Evolutionary conservation across 805 yeast genomes (phyloP).

Genomic region (Lachancea mirantina): DNA sequence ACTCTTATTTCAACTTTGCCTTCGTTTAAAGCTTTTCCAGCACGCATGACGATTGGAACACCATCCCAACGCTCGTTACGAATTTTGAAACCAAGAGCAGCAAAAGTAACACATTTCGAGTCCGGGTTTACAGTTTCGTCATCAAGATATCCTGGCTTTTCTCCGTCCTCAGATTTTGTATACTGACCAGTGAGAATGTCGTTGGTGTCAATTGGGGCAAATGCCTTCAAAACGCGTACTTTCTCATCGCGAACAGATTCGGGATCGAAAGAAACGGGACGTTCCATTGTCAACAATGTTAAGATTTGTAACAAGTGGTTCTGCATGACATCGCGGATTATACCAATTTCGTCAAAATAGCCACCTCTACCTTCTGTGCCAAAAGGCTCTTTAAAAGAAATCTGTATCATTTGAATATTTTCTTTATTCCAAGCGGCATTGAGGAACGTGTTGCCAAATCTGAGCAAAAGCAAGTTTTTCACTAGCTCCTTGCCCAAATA

Average conservation of each 20-base stretch:
- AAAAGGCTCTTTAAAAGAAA: slow-evolving; percentile 94
- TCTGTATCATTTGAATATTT: slow-evolving; percentile 72
- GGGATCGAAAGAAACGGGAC: slow-evolving; percentile 86
- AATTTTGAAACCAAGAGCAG: slow-evolving; percentile 73
- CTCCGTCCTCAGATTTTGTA: slow-evolving; percentile 72
- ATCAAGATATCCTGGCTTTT: slow-evolving; percentile 85
- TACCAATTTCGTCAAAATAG: slow-evolving; percentile 90
- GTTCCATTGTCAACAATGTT: slow-evolving; percentile 89
- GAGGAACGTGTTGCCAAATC: slow-evolving; percentile 87
- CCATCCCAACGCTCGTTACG: slow-evolving; percentile 97
- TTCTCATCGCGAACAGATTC: slow-evolving; percentile 95
- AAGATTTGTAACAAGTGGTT: slow-evolving; percentile 91
- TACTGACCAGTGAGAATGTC: slow-evolving; percentile 87
- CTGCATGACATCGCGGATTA: slow-evolving; percentile 96
- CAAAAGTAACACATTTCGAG: slow-evolving; percentile 87
- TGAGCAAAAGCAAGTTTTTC: slow-evolving; percentile 78
- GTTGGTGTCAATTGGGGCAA: slow-evolving; percentile 55
- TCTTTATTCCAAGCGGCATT: slow-evolving; percentile 85
- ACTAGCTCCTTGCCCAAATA: slow-evolving; percentile 98
- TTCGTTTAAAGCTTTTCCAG: slow-evolving; percentile 95
- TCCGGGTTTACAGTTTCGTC: slow-evolving; percentile 79
- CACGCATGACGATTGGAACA: slow-evolving; percentile 91
- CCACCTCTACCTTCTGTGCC: slow-evolving; percentile 99
- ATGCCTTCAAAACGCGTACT: slow-evolving; percentile 82
- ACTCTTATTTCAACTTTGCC: slow-evolving; percentile 92